phyloP scores from a whole-genome alignment of 768 basidiomycete species.

The Kwoniella sp. region DNA sequence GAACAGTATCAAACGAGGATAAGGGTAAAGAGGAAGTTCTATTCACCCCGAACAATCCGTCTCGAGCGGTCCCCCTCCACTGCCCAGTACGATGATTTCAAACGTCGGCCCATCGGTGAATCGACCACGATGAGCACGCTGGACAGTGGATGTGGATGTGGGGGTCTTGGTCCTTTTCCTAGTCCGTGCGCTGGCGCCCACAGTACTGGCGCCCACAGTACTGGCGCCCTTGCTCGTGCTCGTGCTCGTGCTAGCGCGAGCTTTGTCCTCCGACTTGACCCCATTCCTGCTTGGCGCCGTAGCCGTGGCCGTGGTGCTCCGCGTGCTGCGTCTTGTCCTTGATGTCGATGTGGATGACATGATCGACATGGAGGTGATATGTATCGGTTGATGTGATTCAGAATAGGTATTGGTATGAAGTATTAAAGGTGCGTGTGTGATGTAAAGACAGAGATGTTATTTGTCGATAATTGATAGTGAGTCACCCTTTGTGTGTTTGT shows the following conservation, averaged over 20 bases:
- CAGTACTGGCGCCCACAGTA: too few relatives aligned
- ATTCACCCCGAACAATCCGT: conserved; percentile 83
- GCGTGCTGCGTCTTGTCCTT: not conserved
- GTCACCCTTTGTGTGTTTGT: too few relatives aligned
- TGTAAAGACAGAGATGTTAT: too few relatives aligned
- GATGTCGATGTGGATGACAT: not conserved
- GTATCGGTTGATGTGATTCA: too few relatives aligned
- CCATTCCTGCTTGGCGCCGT: not conserved
- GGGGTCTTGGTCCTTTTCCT: not conserved
- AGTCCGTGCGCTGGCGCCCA: not conserved
- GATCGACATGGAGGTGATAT: not conserved
- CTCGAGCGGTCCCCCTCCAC: conserved; percentile 87
- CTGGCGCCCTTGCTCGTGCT: not conserved
- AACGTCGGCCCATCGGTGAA: conserved; percentile 36
- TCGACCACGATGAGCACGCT: not conserved
- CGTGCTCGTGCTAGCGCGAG: not conserved
- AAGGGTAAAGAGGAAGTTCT: too few relatives aligned
- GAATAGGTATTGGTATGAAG: too few relatives aligned
- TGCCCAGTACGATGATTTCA: conserved; percentile 60
- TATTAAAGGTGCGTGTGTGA: too few relatives aligned
- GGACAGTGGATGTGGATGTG: not conserved
- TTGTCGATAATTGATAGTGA: too few relatives aligned
- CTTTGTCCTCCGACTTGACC: not conserved
- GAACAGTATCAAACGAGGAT: too few relatives aligned
- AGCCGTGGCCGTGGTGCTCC: not conserved